Evolutionary conservation across 345 rosid species (phyloP), one percentile per base, ranked within the genome.

Genomic region (Gossypioides kirkii): DNA sequence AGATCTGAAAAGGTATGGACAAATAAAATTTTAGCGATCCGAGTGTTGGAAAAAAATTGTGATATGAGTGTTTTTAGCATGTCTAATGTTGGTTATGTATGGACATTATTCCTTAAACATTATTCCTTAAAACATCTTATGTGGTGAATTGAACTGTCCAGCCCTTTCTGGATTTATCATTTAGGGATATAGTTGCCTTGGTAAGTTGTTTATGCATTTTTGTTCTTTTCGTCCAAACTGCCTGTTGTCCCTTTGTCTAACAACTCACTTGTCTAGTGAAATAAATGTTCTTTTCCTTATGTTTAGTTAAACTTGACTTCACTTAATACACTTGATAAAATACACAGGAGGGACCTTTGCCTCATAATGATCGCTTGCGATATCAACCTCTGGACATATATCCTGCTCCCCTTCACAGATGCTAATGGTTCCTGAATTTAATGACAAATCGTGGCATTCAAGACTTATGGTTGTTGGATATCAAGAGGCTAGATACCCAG

Each of bases 401-500:
- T 76, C 87, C 97, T 73, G 97, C 97, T 6, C 95, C 91, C 1
- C 90, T 90, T 42, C 95, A 90, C 75, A 84, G 95, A 81, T 70
- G 92, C 81, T 87, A 72, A 75, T 13, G 10, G 42, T 22, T 58
- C 38, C 42, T 12, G 17, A 43, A 50, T 20, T 65, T 73, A 41
- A 23, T 20, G 22, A 70, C 18, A 53, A 70, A 32, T 53, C 47
- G 3, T 1, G 32, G 61, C 12, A 69, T 32, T 45, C 47, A 32
- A 36, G 45, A 32, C 22, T 28, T 17, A 18, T 13, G 50, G 2
- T 54, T 69, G 60, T 56, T 69, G 60, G 72, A 10, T 17, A 28
- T 28, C 26, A 50, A 69, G 45, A 10, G 26, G 46, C 45, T 3
- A 2, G 16, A 68, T 25, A 16, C 17, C 69, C 43, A 5, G 25